Conservation (phyloP, 352 stramenopile species). For the Globisporangium solare region DNA sequence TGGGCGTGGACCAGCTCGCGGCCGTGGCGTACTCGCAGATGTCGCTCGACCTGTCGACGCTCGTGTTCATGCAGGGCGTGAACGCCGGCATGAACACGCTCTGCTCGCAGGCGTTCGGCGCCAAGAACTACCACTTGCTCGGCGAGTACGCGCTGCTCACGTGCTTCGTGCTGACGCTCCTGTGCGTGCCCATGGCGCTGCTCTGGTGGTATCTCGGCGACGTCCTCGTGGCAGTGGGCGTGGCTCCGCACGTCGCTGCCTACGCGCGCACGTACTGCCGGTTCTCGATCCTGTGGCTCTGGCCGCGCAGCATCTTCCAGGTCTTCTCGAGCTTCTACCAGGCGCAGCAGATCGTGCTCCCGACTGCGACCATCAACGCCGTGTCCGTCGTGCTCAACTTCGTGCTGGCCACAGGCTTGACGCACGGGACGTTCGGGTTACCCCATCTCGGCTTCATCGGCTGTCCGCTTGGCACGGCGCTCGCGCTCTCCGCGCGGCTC, state of each 20-base stretch:
- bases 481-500: constrained; percentile 50
- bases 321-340: constrained; percentile 77
- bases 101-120: constrained; percentile 80
- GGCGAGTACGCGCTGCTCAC: constrained; percentile 61
- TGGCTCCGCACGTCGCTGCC: constrained; percentile 34
- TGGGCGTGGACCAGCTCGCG: constrained; percentile 75
- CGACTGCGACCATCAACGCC: constrained; percentile 57
- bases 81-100: constrained; percentile 78
- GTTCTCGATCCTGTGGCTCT: constrained; percentile 66
- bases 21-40: constrained; percentile 76
- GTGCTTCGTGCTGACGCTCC: constrained; percentile 49
- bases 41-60: constrained; percentile 69
- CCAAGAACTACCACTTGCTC: constrained; percentile 76
- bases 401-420: constrained; percentile 57
- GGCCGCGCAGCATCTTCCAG: constrained; percentile 78
- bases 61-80: constrained; percentile 80
- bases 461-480: constrained; percentile 61
- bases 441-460: constrained; percentile 68
- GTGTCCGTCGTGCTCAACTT: constrained; percentile 57
- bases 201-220: constrained; percentile 75
- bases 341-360: constrained; percentile 75
- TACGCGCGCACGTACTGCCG: constrained; percentile 59
- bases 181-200: constrained; percentile 59
- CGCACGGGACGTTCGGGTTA: constrained; percentile 53
- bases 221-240: constrained; percentile 38